These are phyloP conservation scores for Syncephalastrum contaminatum DNA, from an alignment of 371 early-diverging fungal species.

Conservation along the genomic window DNA sequence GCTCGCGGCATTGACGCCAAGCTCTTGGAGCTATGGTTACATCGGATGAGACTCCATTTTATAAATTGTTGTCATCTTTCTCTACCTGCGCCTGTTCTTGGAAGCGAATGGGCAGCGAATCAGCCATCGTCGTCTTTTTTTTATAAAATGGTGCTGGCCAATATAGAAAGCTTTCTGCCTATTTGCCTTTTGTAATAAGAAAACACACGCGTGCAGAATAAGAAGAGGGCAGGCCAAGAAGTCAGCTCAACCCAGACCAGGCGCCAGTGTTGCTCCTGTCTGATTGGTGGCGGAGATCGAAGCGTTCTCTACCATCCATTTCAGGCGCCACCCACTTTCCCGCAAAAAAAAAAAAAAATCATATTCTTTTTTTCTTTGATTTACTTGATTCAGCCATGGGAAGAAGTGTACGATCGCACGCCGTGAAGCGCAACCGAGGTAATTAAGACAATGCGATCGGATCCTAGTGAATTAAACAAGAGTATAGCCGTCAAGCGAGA, in stretches of 20 bases:
- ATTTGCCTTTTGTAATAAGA: no score
- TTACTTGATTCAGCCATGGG: conserved; percentile 8
- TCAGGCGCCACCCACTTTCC: no score
- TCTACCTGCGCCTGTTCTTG: conserved; percentile 95
- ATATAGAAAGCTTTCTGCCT: no score
- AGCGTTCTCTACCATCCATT: no score
- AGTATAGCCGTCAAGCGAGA: conserved; percentile 44
- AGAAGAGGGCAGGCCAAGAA: conserved; percentile 2
- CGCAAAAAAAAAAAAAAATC: conserved; percentile 4
- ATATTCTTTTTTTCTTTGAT: conserved; percentile 2
- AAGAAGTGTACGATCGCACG: conserved; percentile 15
- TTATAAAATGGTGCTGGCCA: no score
- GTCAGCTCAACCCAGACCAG: conserved; percentile 5
- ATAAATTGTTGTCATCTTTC: background rate
- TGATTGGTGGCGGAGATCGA: no score
- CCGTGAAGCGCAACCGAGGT: conserved; percentile 10
- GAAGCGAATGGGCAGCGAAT: conserved; percentile 79
- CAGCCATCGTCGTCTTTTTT: conserved; percentile 51
- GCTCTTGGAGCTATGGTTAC: conserved; percentile 75
- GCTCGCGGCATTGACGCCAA: conserved; percentile 89
- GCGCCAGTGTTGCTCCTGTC: no score
- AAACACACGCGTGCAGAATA: background rate
- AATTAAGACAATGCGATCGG: background rate
- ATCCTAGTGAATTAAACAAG: background rate
- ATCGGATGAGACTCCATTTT: background rate